A percentile compares a stretch with the other conserved stretches of the same genome.
Conservation (phyloP, 2,329 filamentous ascomycete genomes). For the Alternaria sp. region DNA sequence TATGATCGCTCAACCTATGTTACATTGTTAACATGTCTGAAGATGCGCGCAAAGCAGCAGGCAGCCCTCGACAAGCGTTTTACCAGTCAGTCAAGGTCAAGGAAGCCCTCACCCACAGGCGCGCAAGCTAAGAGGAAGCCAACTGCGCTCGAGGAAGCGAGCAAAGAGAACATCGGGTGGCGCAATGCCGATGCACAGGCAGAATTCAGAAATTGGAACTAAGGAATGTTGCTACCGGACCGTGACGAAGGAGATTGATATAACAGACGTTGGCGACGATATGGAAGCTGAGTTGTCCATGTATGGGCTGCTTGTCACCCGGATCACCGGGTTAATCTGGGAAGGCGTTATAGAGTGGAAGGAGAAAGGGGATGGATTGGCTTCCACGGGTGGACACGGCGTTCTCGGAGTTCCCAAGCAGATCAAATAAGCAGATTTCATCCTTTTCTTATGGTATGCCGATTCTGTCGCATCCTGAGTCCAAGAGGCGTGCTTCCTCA, state of each 20-base stretch:
- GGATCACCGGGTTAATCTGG: neutral
- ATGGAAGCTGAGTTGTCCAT: neutral
- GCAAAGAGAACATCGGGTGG: conserved; percentile 44
- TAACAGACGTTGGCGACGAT: neutral
- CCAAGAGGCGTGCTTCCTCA: neutral
- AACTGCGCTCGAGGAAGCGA: conserved; percentile 40
- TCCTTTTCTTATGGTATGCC: neutral
- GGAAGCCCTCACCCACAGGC: conserved; percentile 20
- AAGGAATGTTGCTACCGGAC: conserved; percentile 2
- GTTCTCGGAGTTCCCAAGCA: neutral
- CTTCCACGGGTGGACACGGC: neutral
- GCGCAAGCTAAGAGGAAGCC: conserved; percentile 30
- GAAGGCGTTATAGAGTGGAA: neutral
- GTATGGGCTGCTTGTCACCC: neutral
- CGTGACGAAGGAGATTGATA: neutral
- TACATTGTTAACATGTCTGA: conserved; percentile 8
- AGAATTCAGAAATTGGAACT: conserved; percentile 40
- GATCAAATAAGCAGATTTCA: neutral
- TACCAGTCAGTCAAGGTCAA: conserved; percentile 20
- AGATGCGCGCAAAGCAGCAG: conserved; percentile 46
- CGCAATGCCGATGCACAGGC: conserved; percentile 41
- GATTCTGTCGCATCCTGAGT: neutral
- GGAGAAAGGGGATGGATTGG: neutral
- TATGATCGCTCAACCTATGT: too few species aligned
- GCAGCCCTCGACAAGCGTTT: conserved; percentile 42